A percentile compares a stretch with the other conserved stretches of the same genome.
These are phyloP conservation scores for Skeletonema marinoi DNA, from an alignment of 108 stramenopile genomes.

Conservation along the genomic window DNA sequence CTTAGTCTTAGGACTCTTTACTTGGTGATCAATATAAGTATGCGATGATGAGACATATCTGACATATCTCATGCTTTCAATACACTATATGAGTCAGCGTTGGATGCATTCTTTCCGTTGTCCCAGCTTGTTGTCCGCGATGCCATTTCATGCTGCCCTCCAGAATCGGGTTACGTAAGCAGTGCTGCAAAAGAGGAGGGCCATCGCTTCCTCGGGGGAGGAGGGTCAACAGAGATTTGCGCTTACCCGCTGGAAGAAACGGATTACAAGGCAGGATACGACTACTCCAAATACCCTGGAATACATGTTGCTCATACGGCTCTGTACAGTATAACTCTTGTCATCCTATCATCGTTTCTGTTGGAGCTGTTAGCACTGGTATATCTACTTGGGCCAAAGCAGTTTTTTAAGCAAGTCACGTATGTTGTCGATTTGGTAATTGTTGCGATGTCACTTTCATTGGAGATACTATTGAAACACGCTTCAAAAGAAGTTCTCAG, in stretches of 20 bases:
- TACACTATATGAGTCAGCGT: background rate
- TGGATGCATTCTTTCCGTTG: slow-evolving; percentile 27
- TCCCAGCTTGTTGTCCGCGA: slow-evolving; percentile 11
- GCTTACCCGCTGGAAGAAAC: slow-evolving; percentile 15
- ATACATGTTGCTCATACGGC: slow-evolving; percentile 22
- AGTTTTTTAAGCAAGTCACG: slow-evolving; percentile 18
- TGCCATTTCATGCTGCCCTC: slow-evolving; percentile 44
- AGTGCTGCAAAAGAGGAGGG: background rate
- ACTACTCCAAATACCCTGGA: slow-evolving; percentile 29
- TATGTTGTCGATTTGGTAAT: slow-evolving; percentile 37
- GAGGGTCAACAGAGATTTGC: slow-evolving; percentile 9
- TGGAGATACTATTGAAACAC: slow-evolving; percentile 29
- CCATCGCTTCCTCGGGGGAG: background rate
- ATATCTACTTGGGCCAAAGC: slow-evolving; percentile 21
- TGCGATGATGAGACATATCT: no score
- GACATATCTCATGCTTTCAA: background rate
- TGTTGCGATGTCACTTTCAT: slow-evolving; percentile 24
- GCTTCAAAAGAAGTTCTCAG: slow-evolving; percentile 1
- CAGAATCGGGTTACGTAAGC: background rate
- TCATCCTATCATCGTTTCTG: slow-evolving; percentile 26
- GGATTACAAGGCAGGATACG: slow-evolving; percentile 20
- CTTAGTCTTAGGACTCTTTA: background rate
- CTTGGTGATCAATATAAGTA: background rate
- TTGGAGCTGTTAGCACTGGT: slow-evolving; percentile 22
- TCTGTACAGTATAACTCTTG: slow-evolving; percentile 8